phyloP scores from a whole-genome alignment of 2,329 filamentous ascomycete genomes.

The Didymella exigua region DNA sequence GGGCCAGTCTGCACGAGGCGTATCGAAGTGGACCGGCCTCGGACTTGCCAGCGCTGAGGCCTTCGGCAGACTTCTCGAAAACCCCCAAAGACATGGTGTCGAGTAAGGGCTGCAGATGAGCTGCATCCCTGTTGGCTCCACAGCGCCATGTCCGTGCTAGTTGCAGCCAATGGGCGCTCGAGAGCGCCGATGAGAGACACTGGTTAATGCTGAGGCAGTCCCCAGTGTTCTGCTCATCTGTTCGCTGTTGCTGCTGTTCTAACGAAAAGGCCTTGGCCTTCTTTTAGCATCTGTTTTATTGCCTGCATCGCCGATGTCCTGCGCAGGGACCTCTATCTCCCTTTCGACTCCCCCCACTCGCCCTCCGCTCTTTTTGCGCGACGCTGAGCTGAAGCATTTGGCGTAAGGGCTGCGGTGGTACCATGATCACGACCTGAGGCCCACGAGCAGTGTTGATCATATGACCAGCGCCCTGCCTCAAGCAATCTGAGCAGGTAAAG shows the following conservation, averaged over 20 bases:
- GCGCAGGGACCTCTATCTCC: slow-evolving; percentile 14
- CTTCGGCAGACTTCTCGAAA: slow-evolving; percentile 33
- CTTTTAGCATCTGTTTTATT: slow-evolving; percentile 1
- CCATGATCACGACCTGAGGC: slow-evolving; percentile 32
- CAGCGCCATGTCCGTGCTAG: slow-evolving; percentile 31
- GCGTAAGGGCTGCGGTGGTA: slow-evolving; percentile 37
- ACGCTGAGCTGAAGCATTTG: slow-evolving; percentile 25
- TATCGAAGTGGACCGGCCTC: slow-evolving; percentile 18
- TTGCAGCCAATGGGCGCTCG: slow-evolving; percentile 34
- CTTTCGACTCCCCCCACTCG: slow-evolving; percentile 23
- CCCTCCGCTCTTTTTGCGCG: slow-evolving; percentile 19
- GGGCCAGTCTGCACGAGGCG: slow-evolving; percentile 6
- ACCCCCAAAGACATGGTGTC: slow-evolving; percentile 32
- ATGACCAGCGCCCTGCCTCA: slow-evolving; percentile 16
- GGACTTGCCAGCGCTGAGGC: slow-evolving; percentile 21
- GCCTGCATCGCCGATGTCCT: slow-evolving; percentile 18
- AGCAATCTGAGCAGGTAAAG: slow-evolving; percentile 14
- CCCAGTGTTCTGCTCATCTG: slow-evolving; percentile 32
- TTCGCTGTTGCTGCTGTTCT: slow-evolving; percentile 18
- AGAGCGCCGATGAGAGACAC: slow-evolving; percentile 26
- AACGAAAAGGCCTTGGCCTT: slow-evolving; percentile 6
- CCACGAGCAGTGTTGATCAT: slow-evolving; percentile 17
- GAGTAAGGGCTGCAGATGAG: slow-evolving; percentile 34
- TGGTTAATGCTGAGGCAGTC: slow-evolving; percentile 42
- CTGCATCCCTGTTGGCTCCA: slow-evolving; percentile 28